Percentiles rank a stretch among this genome's conserved stretches.
These are phyloP conservation scores for Microbotryum lychnidis-dioicae DNA, from an alignment of 1,284 basidiomycete genomes.

Conservation along the genomic window DNA sequence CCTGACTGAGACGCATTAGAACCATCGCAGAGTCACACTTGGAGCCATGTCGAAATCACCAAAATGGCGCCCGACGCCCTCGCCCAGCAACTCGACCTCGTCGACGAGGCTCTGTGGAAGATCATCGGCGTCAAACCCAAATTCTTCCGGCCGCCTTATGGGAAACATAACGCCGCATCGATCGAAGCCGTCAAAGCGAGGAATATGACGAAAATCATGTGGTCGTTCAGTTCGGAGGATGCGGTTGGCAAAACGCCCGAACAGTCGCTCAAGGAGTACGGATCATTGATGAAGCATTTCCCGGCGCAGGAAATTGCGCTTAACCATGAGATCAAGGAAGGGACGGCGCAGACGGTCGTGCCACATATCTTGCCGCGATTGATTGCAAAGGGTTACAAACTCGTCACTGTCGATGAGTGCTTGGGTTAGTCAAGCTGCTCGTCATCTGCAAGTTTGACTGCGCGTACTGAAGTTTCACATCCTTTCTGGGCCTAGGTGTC, in stretches of 20 bases:
- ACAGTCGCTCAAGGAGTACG: slow-evolving; percentile 17
- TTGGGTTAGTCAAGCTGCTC: slow-evolving; percentile 9
- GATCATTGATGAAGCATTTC: slow-evolving; percentile 4
- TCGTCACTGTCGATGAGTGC: slow-evolving; percentile 30
- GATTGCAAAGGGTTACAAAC: slow-evolving; percentile 23
- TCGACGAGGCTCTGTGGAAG: slow-evolving; percentile 33
- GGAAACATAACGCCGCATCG: slow-evolving; percentile 21
- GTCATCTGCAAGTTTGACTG: too few relatives aligned
- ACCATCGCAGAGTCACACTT: neutral
- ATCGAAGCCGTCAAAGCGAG: slow-evolving; percentile 32
- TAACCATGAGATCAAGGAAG: slow-evolving; percentile 21
- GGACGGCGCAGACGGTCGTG: slow-evolving; percentile 22
- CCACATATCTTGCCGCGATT: slow-evolving; percentile 27
- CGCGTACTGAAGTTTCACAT: too few relatives aligned
- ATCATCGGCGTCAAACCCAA: slow-evolving; percentile 37
- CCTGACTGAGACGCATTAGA: too few relatives aligned
- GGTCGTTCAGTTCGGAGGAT: slow-evolving; percentile 33
- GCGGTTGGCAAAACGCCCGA: slow-evolving; percentile 6
- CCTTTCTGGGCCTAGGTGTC: neutral
- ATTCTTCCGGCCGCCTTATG: slow-evolving; percentile 34
- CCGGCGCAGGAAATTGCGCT: slow-evolving; percentile 19
- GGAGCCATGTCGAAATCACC: slow-evolving; percentile 32
- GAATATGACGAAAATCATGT: slow-evolving; percentile 16
- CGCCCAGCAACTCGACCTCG: slow-evolving; percentile 29
- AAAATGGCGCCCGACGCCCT: slow-evolving; percentile 27